Conservation (phyloP, 495 filamentous ascomycete genomes). For the Xylaria grammica region DNA sequence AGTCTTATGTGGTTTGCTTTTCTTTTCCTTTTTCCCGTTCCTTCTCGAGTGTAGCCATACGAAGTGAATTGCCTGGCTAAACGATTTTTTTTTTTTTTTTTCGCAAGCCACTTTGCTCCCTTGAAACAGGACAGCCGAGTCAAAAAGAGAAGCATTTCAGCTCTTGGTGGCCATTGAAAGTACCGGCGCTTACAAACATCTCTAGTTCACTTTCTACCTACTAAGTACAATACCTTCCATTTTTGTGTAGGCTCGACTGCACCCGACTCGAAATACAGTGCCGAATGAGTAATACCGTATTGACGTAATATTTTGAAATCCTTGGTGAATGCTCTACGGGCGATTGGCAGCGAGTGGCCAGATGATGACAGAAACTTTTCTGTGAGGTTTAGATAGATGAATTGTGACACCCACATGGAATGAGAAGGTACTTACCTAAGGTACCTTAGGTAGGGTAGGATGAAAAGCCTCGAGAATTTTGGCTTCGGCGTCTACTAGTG, state of each 20-base stretch:
- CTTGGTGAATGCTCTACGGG: neutral
- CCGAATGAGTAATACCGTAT: too few species aligned
- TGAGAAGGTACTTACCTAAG: too few species aligned
- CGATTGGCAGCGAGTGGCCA: neutral
- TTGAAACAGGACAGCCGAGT: neutral
- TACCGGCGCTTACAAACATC: too few species aligned
- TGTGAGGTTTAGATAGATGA: too few species aligned
- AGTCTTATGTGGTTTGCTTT: neutral
- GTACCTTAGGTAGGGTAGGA: too few species aligned
- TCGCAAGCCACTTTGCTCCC: neutral
- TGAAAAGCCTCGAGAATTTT: neutral
- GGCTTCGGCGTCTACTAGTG: slow-evolving; percentile 3
- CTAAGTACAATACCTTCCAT: neutral
- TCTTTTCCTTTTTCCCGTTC: neutral
- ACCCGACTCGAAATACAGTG: slow-evolving; percentile 1
- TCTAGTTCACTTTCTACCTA: too few species aligned
- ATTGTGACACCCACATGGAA: too few species aligned
- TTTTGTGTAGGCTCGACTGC: neutral
- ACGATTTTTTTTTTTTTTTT: too few species aligned
- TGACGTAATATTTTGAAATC: neutral
- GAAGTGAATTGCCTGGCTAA: neutral
- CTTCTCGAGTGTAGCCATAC: neutral
- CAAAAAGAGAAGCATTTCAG: neutral
- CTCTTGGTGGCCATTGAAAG: neutral
- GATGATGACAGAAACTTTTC: neutral